Conservation (phyloP, 768 basidiomycete species). For the Boletales sp. region DNA sequence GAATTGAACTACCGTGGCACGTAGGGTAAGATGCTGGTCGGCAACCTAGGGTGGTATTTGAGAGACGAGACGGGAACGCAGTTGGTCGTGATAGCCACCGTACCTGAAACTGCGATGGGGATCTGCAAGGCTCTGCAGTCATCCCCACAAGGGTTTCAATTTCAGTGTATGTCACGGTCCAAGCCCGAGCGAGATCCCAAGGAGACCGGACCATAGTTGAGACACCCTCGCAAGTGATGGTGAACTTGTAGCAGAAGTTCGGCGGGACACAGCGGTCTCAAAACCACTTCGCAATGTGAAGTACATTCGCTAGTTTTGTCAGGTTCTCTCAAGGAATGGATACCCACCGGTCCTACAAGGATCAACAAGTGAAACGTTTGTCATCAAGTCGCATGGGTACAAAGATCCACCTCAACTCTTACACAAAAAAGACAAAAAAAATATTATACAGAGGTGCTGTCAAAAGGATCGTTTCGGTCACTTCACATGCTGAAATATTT, state of each 20-base stretch:
- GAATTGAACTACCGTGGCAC: constrained; percentile 4
- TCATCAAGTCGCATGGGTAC: neutral
- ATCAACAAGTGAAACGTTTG: too few relatives aligned
- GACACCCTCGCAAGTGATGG: constrained; percentile 12
- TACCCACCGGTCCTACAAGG: too few relatives aligned
- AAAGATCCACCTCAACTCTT: neutral
- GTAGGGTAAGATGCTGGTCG: constrained; percentile 1
- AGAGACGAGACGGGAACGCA: constrained; percentile 19
- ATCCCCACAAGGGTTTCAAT: constrained; percentile 9
- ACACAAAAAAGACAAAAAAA: neutral
- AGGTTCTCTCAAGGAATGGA: constrained; percentile 3
- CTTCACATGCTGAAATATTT: constrained; percentile 24
- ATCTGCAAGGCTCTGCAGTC: constrained; percentile 21
- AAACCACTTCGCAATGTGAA: constrained; percentile 18
- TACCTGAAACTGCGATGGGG: constrained; percentile 18
- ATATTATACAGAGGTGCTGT: neutral
- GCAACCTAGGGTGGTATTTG: neutral
- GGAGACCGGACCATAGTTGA: constrained; percentile 19
- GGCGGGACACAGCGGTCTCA: neutral
- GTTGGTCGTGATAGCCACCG: constrained; percentile 8
- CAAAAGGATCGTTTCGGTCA: constrained; percentile 6
- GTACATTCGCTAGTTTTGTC: constrained; percentile 5
- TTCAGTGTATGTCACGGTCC: constrained; percentile 2
- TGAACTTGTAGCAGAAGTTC: constrained; percentile 2
- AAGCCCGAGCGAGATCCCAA: neutral